Base-by-base conservation (phyloP, 495 filamentous ascomycete species). In the Cercophora samala region DNA sequence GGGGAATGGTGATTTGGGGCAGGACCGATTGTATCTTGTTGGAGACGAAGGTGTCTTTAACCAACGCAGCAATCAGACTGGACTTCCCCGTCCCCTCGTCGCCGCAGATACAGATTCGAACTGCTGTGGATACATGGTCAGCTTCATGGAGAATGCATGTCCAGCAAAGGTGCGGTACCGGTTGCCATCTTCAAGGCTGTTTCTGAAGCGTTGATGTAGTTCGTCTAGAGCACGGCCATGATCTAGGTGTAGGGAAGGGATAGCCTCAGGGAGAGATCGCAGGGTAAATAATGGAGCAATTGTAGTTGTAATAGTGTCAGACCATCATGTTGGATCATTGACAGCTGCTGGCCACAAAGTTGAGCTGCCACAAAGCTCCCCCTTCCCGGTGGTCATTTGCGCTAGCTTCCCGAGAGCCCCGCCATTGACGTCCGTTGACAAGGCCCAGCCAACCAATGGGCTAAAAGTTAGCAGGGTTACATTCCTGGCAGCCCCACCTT, bases 21-120 rank as follows among this genome's bases (percentile, higher is more conserved):
- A 99, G 88, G 64, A 97, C 89, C 13, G 93, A 87, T 77, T 97
- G 93, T 69, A 99, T 96, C 82, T 94, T 97, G 79, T 89, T 89
- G 42, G 90, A 89, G 67, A 97, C 90, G 74, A 97, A 98, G 69
- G 91, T 89, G 76, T 96, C 94, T 75, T 97, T 97, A 69, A 99
- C 94, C 15, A 98, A 83, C 13, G 86, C 87, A 53, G 89, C 89
- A 69, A 93, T 90, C 71, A 93, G 80, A 72, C 86, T 89, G 56
- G 86, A 89, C 73, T 90, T 90, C 53, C 87, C 87, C 5, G 84
- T 86, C 61, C 84, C 90, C 78, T 97, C 93, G 76, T 99, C 95
- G 66, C 95, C 95, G 83, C 94, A 97, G 58, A 99, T 90, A 73
- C 93, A 96, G 74, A 98, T 94, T 64, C 95, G 90, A 60, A 99